A percentile compares a stretch with the other conserved stretches of the same genome.
Evolutionary conservation across 2,329 filamentous ascomycete genomes (phyloP).

Genomic region (Mycosphaerella arachidis): DNA sequence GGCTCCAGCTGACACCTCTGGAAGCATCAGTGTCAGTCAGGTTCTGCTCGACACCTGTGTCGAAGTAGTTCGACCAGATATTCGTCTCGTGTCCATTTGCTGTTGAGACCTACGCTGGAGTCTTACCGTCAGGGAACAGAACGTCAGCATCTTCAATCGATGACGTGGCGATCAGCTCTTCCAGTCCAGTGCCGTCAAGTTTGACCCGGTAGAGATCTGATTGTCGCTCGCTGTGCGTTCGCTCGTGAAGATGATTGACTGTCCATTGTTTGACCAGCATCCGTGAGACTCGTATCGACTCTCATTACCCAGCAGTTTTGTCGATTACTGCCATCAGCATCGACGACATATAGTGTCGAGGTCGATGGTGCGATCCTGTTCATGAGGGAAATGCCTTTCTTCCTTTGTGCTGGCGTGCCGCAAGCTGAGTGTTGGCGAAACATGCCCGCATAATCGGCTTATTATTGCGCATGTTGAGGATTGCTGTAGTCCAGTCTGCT

Average conservation of each 20-base stretch:
- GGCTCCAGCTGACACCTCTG: slow-evolving; percentile 2
- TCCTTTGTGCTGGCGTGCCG: slow-evolving; percentile 1
- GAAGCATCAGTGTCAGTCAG: slow-evolving; percentile 7
- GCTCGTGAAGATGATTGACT: slow-evolving; percentile 13
- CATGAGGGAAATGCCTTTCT: slow-evolving; percentile 12
- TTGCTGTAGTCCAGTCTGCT: not conserved
- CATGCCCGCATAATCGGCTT: not conserved
- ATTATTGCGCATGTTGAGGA: not conserved
- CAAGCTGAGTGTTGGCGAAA: not conserved
- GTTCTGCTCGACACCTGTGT: slow-evolving; percentile 3
- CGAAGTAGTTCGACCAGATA: slow-evolving; percentile 12
- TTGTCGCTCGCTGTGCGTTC: slow-evolving; percentile 12
- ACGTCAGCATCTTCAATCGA: slow-evolving; percentile 12
- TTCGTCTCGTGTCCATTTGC: slow-evolving; percentile 10
- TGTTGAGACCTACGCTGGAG: slow-evolving; percentile 14
- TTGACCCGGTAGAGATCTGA: slow-evolving; percentile 11
- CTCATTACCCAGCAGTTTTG: slow-evolving; percentile 10
- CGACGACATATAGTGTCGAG: slow-evolving; percentile 10
- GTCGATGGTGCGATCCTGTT: slow-evolving; percentile 10
- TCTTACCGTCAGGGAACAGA: slow-evolving; percentile 12
- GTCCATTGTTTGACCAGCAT: slow-evolving; percentile 7
- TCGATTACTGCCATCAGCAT: slow-evolving; percentile 7
- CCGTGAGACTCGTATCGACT: slow-evolving; percentile 8
- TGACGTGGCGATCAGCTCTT: slow-evolving; percentile 10
- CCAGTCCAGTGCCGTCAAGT: slow-evolving; percentile 8